Evolutionary conservation across 108 stramenopile species (phyloP).

Genomic region (Skeletonema costatum): DNA sequence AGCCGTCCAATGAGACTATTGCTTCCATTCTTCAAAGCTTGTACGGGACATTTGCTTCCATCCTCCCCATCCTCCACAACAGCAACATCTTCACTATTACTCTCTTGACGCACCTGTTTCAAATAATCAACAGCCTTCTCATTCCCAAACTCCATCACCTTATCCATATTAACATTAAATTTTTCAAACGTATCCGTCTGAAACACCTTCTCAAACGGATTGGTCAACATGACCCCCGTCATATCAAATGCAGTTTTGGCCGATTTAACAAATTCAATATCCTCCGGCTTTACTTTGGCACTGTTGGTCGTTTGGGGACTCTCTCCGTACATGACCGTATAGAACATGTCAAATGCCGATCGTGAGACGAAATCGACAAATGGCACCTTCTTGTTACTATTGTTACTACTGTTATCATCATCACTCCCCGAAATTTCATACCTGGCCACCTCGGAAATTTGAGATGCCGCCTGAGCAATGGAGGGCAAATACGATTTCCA

Average conservation of each 20-base stretch:
- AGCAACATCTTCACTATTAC: neutral
- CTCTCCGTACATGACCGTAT: constrained; percentile 19
- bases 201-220: constrained; percentile 27
- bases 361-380: constrained; percentile 26
- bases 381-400: constrained; percentile 3
- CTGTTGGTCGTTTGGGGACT: constrained; percentile 29
- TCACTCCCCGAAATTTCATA: neutral
- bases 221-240: constrained; percentile 15
- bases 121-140: constrained; percentile 4
- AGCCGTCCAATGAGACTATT: constrained; percentile 13
- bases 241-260: constrained; percentile 28
- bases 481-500: constrained; percentile 27
- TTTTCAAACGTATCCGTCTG: constrained; percentile 11
- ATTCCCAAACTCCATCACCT: constrained; percentile 18
- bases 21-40: neutral
- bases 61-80: neutral
- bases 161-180: constrained; percentile 34
- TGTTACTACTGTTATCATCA: too few species aligned
- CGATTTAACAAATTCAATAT: constrained; percentile 30
- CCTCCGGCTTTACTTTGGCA: neutral
- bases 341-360: constrained; percentile 39
- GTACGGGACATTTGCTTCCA: constrained; percentile 26
- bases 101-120: neutral
- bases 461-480: constrained; percentile 9
- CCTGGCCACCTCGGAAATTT: constrained; percentile 18